phyloP scores from a whole-genome alignment of 768 basidiomycete genomes.

The Rhizopogon vulgaris region DNA sequence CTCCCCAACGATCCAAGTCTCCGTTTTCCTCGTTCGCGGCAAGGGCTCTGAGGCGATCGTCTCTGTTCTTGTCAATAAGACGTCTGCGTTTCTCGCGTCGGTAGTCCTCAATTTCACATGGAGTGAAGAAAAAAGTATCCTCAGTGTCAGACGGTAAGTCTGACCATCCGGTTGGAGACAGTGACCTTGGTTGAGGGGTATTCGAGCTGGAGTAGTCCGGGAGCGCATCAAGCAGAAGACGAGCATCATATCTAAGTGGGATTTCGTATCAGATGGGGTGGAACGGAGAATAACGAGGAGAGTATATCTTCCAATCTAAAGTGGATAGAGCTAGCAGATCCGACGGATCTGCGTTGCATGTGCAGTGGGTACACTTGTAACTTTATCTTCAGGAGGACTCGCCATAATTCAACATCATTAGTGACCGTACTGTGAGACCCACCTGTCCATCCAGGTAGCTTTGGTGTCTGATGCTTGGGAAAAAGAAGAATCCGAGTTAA shows the following conservation, averaged over 20 bases:
- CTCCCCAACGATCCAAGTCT: slow-evolving; percentile 54
- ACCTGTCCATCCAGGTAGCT: slow-evolving; percentile 80
- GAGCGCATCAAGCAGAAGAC: slow-evolving; percentile 61
- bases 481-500: slow-evolving; percentile 6
- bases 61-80: slow-evolving; percentile 50
- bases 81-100: slow-evolving; percentile 61
- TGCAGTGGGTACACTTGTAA: background rate
- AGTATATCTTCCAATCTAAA: slow-evolving; percentile 8
- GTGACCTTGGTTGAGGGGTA: slow-evolving; percentile 9
- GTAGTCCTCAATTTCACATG: slow-evolving; percentile 60
- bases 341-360: slow-evolving; percentile 2
- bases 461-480: slow-evolving; percentile 9
- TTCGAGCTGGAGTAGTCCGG: slow-evolving; percentile 12
- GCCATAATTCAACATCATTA: background rate
- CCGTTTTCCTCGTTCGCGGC: slow-evolving; percentile 30
- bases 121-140: slow-evolving; percentile 77
- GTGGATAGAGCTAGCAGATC: slow-evolving; percentile 5
- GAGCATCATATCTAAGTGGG: slow-evolving; percentile 65
- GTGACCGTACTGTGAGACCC: slow-evolving; percentile 31
- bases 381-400: background rate
- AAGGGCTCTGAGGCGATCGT: slow-evolving; percentile 61
- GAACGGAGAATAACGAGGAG: slow-evolving; percentile 12
- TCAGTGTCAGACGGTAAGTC: slow-evolving; percentile 82
- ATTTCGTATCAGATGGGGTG: slow-evolving; percentile 15
- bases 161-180: slow-evolving; percentile 67